A percentile compares a stretch with the other conserved stretches of the same genome.
These are phyloP conservation scores for Globisporangium alternatum DNA, from an alignment of 352 stramenopile genomes.

Conservation along the genomic window DNA sequence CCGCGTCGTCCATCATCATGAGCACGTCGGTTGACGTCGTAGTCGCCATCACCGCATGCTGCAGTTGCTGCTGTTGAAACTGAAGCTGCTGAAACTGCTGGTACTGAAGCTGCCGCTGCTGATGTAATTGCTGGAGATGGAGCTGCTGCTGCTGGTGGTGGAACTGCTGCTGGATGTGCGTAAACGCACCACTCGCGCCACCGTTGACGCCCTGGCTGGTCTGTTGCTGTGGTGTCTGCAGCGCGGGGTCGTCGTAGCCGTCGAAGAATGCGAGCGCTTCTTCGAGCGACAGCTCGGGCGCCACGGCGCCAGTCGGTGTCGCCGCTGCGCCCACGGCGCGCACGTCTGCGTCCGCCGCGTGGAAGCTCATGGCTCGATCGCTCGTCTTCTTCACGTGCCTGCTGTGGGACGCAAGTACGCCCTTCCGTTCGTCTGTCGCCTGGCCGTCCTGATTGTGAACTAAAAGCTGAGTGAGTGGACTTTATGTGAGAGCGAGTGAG, in stretches of 20 bases:
- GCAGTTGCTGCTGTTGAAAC: conserved; percentile 4
- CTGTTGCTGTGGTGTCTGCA: background rate
- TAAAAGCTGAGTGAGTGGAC: background rate
- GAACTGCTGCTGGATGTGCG: background rate
- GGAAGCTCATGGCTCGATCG: conserved; percentile 10
- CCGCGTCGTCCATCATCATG: conserved; percentile 18
- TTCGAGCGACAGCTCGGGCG: conserved; percentile 17
- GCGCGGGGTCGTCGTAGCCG: conserved; percentile 14
- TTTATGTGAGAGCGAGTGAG: background rate
- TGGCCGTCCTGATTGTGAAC: background rate
- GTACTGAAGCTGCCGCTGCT: background rate
- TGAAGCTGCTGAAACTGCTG: conserved; percentile 1
- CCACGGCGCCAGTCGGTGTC: background rate
- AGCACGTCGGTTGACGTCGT: conserved; percentile 12
- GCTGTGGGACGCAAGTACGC: background rate
- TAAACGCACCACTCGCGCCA: background rate
- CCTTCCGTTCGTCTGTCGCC: background rate
- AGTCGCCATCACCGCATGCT: background rate
- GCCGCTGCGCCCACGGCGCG: background rate
- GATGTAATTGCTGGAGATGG: background rate
- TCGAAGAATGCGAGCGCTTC: conserved; percentile 23
- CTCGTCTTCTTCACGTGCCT: background rate
- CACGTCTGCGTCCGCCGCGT: background rate
- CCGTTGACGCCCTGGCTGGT: background rate
- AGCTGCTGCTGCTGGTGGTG: background rate